These are phyloP conservation scores for Tilletiopsis washingtonensis DNA, from an alignment of 1,284 basidiomycete species.

Conservation along the genomic window DNA sequence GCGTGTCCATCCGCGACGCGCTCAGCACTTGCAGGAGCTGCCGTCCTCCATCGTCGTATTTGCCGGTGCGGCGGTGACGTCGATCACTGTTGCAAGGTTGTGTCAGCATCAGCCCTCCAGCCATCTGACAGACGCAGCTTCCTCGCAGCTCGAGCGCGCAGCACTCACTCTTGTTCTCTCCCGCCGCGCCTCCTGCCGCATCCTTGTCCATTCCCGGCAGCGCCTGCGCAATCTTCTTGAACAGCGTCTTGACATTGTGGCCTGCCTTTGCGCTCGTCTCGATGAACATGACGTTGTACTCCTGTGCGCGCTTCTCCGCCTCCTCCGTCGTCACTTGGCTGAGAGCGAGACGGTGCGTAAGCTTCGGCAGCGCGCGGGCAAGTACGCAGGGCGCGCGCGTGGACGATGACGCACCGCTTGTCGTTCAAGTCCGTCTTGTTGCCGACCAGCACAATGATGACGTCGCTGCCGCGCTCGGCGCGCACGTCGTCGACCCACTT, in stretches of 20 bases:
- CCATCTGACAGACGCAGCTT: neutral
- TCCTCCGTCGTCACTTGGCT: constrained; percentile 98
- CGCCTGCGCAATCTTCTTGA: constrained; percentile 98
- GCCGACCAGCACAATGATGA: constrained; percentile 95
- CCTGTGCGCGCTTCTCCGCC: constrained; percentile 83
- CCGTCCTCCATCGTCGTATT: constrained; percentile 4
- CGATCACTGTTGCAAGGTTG: constrained; percentile 1
- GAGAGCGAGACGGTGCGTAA: too few relatives aligned
- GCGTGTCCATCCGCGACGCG: too few relatives aligned
- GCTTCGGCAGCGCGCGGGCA: neutral
- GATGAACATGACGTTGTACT: constrained; percentile 95
- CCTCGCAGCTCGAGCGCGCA: neutral
- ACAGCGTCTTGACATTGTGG: constrained; percentile 96
- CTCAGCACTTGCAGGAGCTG: constrained; percentile 13
- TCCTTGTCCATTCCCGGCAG: constrained; percentile 91
- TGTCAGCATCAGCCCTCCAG: neutral
- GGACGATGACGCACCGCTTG: constrained; percentile 28
- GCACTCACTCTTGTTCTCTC: constrained; percentile 6
- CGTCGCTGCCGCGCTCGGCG: constrained; percentile 92
- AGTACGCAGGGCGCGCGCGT: neutral
- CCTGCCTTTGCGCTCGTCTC: constrained; percentile 99
- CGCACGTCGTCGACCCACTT: constrained; percentile 99
- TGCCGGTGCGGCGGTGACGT: constrained; percentile 5
- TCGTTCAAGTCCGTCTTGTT: constrained; percentile 82
- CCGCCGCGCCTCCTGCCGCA: constrained; percentile 21